Evolutionary conservation across 2,329 filamentous ascomycete genomes (phyloP), one percentile per base, ranked within the genome.

Genomic region (Rhexocercosporidium sp.): DNA sequence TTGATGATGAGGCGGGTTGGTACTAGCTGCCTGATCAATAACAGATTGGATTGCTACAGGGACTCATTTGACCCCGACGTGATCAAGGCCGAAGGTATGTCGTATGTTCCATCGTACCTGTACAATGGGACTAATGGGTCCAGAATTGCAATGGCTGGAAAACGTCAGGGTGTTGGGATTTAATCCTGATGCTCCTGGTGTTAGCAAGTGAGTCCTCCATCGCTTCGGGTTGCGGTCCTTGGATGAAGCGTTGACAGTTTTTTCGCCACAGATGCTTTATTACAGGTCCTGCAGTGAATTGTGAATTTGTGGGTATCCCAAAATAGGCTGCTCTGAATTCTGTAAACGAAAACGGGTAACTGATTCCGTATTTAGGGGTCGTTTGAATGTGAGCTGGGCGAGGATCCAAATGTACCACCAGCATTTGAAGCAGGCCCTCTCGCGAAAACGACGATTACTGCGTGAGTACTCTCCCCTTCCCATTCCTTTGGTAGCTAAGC

Each of bases 361-460:
- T 67, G 6, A 62, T 14, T 1, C 57, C 3, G 11, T 7, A 16
- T 20, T 9, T 16, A 71, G 69, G 69, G 67, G 3, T 5, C n/a
- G 14, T 27, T 66, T 8, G 41, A 56, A 2, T 69, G 64, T 34
- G 16, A 34, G 9, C 9, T 56, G 25, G 69, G 69, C 18, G 34
- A 71, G 39, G 69, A 71, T 61, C 65, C 60, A 4, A 71, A 71
- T 61, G 60, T 69, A 27, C 63, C 60, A 7, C 34, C 20, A 14
- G 12, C 18, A 25, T 44, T 16, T 20, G 22, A 37, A 12, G 27
- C 47, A 44, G n/a, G 41, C 18, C 14, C 41, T 22, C 54, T 22
- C 14, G 34, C 34, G 14, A 59, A 44, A 9, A 22, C 54, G 4
- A 39, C 5, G 16, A 18, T 61, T 14, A 41, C 8, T 34, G 37